phyloP scores from a whole-genome alignment of 257 asterid genomes.

The Leptodermis oblonga region DNA sequence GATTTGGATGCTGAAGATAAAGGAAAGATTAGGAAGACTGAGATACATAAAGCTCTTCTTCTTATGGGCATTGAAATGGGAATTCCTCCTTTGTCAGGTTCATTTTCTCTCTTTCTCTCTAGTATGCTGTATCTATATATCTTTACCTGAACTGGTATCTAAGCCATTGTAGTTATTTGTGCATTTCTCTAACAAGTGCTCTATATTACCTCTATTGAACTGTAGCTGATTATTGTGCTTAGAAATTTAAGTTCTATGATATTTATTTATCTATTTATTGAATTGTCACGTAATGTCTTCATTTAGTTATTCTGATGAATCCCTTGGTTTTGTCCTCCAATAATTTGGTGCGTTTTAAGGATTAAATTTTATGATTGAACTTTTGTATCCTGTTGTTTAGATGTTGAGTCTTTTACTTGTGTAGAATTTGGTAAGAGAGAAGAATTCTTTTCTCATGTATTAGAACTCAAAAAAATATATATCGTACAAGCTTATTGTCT shows the following conservation, averaged over 20 bases:
- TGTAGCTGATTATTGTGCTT: neutral
- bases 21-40: slow-evolving; percentile 49
- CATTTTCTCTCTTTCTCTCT: slow-evolving; percentile 7
- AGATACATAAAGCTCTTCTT: slow-evolving; percentile 40
- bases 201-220: neutral
- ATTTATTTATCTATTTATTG: neutral
- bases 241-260: neutral
- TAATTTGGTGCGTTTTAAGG: neutral
- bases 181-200: neutral
- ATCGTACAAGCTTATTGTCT: too few relatives aligned
- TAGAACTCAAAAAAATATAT: too few relatives aligned
- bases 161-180: neutral
- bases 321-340: neutral
- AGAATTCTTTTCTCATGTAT: too few relatives aligned
- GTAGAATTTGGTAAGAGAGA: too few relatives aligned
- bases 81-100: slow-evolving; percentile 57
- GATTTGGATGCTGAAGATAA: slow-evolving; percentile 51
- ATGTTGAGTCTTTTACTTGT: neutral
- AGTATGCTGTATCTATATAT: neutral
- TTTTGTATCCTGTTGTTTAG: neutral
- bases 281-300: neutral
- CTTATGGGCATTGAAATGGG: slow-evolving; percentile 61
- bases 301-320: neutral
- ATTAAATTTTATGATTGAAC: neutral
- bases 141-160: neutral